Base-by-base conservation (phyloP, 2,329 filamentous ascomycete genomes). In the Epichloe gansuensis region DNA sequence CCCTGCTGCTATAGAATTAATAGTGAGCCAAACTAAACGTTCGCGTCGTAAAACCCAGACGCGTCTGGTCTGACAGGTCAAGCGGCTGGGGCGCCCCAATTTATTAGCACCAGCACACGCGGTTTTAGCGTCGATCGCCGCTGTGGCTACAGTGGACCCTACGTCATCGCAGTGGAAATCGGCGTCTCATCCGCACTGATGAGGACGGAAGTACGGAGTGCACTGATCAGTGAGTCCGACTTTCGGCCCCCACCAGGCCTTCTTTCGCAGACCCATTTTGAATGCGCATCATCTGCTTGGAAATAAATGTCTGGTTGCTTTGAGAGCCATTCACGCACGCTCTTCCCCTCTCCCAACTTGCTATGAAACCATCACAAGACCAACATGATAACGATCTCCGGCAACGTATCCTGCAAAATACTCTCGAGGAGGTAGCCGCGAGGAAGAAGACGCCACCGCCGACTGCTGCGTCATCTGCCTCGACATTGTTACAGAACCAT, bases 401-500 rank as follows among this genome's bases (percentile, higher is more conserved):
- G 56, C 64, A 68, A 35, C 64, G 63, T 61, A 62, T 77, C 9
- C 63, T 77, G 31, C 70, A 72, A 45, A 69, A 62, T 46, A 76
- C 74, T 0, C 69, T 77, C 15, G 61, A 66, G 54, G 71, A 76
- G 57, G 65, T 73, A 45, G 62, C 67, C 13, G 56, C 58, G 5
- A 55, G 54, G n/a, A 59, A 28, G 55, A 62, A 50, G 56, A 61
- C 54, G 42, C 49, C 21, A 47, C 55, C 23, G 41, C 54, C 23
- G 61, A 65, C 57, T 81, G 77, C 62, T 96, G 91, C 67, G 88
- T 94, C 57, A 93, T 97, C 67, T 97, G 91, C 67, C 81, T 96
- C 55, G 86, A 91, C 53, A 63, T 71, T 51, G 75, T 95, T 62
- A 80, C 81, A 9, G 87, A 93, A 61, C 71, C 80, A 50, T 89